A percentile compares a stretch with the other conserved stretches of the same genome.
Evolutionary conservation across 345 rosid genomes (phyloP).

Genomic region (Sisymbrium altissimum): DNA sequence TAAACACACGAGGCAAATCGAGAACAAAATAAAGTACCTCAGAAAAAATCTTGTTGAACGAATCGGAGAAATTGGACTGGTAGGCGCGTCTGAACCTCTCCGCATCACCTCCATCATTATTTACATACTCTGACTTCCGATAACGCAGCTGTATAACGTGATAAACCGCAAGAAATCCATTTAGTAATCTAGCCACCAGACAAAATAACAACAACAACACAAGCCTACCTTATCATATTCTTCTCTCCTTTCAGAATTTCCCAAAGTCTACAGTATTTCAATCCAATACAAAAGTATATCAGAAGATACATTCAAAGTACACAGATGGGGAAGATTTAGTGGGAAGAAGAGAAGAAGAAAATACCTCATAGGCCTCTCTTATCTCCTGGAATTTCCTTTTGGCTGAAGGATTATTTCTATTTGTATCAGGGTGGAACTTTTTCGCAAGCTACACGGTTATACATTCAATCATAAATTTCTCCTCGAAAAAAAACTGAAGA

Average conservation of each 20-base stretch:
- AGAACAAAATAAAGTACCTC: slow-evolving; percentile 49
- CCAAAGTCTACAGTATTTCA: slow-evolving; percentile 51
- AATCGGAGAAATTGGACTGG: slow-evolving; percentile 68
- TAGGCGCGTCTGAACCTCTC: slow-evolving; percentile 53
- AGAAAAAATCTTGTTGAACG: slow-evolving; percentile 82
- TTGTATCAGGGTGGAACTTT: slow-evolving; percentile 91
- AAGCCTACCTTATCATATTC: slow-evolving; percentile 59
- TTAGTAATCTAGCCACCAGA: slow-evolving; percentile 1
- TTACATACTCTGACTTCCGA: slow-evolving; percentile 43
- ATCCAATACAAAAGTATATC: background rate
- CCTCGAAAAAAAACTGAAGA: background rate
- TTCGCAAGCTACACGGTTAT: slow-evolving; percentile 74
- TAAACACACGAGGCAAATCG: background rate
- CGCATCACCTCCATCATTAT: slow-evolving; percentile 49
- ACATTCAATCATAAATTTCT: slow-evolving; percentile 5
- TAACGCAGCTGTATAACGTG: slow-evolving; percentile 38
- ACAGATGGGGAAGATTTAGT: background rate
- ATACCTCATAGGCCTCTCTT: slow-evolving; percentile 86
- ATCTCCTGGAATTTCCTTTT: slow-evolving; percentile 84
- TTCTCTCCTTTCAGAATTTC: slow-evolving; percentile 60
- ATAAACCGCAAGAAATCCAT: background rate
- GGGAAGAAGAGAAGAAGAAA: background rate
- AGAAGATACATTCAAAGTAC: background rate
- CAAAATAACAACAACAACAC: background rate
- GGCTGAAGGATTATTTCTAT: slow-evolving; percentile 78